Percentiles rank a stretch among this genome's conserved stretches.
Evolutionary conservation across 768 basidiomycete genomes (phyloP).

Genomic region (Cyathus striatus): DNA sequence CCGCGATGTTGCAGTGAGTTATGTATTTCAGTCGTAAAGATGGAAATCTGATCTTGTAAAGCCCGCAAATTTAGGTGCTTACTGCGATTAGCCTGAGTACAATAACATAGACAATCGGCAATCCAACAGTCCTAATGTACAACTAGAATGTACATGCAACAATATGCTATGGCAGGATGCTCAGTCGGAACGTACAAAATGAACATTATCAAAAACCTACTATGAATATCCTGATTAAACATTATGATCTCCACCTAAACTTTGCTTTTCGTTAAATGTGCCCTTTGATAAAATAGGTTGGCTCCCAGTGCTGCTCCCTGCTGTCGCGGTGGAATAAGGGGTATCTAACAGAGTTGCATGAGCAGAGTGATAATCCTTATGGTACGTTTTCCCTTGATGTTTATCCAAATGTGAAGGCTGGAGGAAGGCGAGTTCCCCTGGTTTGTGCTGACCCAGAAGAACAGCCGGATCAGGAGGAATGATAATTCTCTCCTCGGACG

Average conservation of each 20-base stretch:
- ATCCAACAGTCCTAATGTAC: neutral
- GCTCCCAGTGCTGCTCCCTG: too few species aligned
- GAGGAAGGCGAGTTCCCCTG: conserved; percentile 29
- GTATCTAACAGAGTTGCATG: too few species aligned
- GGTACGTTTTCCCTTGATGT: too few species aligned
- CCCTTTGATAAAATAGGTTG: too few species aligned
- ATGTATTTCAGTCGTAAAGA: conserved; percentile 2
- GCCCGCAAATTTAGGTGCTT: conserved; percentile 81
- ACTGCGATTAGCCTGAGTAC: conserved; percentile 67
- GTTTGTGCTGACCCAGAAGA: conserved; percentile 39
- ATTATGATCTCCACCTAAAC: too few species aligned
- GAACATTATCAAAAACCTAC: too few species aligned
- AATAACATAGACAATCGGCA: conserved; percentile 5
- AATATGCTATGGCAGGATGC: conserved; percentile 2
- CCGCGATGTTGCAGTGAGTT: conserved; percentile 77
- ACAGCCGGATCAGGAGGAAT: conserved; percentile 69
- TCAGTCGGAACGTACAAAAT: too few species aligned
- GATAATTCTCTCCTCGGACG: conserved; percentile 40
- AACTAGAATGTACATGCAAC: conserved; percentile 5
- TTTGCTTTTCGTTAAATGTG: too few species aligned
- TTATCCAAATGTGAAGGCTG: too few species aligned
- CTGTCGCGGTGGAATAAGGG: too few species aligned
- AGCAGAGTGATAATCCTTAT: too few species aligned
- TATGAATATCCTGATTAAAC: too few species aligned
- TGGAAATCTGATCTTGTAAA: conserved; percentile 20